phyloP scores from a whole-genome alignment of 257 asterid genomes.

The Plantago major region DNA sequence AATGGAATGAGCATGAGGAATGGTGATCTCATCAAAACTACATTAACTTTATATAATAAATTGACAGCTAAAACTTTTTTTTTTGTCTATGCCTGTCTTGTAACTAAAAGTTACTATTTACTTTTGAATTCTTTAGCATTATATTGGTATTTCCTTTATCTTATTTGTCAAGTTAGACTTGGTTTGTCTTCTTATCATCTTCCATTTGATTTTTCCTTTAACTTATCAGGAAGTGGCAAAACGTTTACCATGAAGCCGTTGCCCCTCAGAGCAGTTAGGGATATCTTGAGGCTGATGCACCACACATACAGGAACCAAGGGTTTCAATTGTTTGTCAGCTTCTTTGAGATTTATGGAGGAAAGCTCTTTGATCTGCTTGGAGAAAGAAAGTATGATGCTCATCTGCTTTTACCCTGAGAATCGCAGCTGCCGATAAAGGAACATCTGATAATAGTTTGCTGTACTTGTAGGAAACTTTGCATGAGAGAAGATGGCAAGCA shows the following conservation, averaged over 20 bases:
- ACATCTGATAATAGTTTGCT: slow-evolving; percentile 16
- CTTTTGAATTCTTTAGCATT: neutral
- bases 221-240: slow-evolving; percentile 86
- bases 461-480: slow-evolving; percentile 66
- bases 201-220: slow-evolving; percentile 15
- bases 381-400: slow-evolving; percentile 75
- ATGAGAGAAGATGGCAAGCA: slow-evolving; percentile 98
- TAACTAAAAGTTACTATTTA: too few relatives aligned
- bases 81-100: neutral
- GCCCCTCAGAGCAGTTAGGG: slow-evolving; percentile 90
- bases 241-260: slow-evolving; percentile 97
- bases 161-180: too few relatives aligned
- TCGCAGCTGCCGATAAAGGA: neutral
- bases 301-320: slow-evolving; percentile 97
- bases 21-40: too few relatives aligned
- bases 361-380: slow-evolving; percentile 89
- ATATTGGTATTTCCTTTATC: too few relatives aligned
- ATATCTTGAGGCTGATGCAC: slow-evolving; percentile 87
- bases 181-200: neutral
- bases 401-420: neutral
- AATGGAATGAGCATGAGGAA: too few relatives aligned
- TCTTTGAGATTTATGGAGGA: slow-evolving; percentile 98
- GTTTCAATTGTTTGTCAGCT: slow-evolving; percentile 82
- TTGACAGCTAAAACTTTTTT: neutral
- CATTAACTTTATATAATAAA: neutral